Evolutionary conservation across 495 filamentous ascomycete species (phyloP).

Genomic region (Annulohypoxylon bovei): DNA sequence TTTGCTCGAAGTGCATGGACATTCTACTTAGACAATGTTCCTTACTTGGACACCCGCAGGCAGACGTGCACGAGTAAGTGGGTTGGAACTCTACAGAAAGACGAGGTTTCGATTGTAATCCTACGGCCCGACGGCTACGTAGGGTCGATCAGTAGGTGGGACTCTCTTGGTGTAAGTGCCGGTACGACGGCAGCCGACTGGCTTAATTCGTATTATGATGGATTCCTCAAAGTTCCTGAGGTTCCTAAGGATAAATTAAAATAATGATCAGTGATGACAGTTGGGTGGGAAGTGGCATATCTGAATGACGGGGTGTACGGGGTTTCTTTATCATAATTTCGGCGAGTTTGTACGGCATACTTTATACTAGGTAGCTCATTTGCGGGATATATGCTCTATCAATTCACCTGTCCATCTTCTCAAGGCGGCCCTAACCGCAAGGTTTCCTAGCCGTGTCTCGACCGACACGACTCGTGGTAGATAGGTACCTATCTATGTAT

Average conservation of each 20-base stretch:
- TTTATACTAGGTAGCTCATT: slow-evolving; percentile 26
- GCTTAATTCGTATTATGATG: slow-evolving; percentile 69
- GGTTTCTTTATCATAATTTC: slow-evolving; percentile 22
- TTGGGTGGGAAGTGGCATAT: slow-evolving; percentile 14
- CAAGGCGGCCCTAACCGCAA: not conserved
- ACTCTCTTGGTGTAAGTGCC: slow-evolving; percentile 51
- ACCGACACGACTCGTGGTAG: not conserved
- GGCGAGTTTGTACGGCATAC: slow-evolving; percentile 35
- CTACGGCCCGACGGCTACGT: slow-evolving; percentile 76
- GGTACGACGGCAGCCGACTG: slow-evolving; percentile 60
- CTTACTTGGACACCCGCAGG: slow-evolving; percentile 58
- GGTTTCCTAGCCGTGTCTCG: not conserved
- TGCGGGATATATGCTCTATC: slow-evolving; percentile 21
- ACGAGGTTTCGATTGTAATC: slow-evolving; percentile 66
- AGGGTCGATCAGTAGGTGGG: slow-evolving; percentile 66
- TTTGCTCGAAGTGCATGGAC: slow-evolving; percentile 72
- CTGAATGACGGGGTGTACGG: not conserved
- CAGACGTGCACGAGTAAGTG: slow-evolving; percentile 68
- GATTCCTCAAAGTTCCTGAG: slow-evolving; percentile 58
- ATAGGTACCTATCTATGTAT: too few species aligned
- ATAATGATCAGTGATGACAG: slow-evolving; percentile 3
- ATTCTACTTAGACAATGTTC: slow-evolving; percentile 70
- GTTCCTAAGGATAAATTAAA: slow-evolving; percentile 43
- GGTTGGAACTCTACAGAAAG: slow-evolving; percentile 63
- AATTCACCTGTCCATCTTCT: slow-evolving; percentile 25